These are phyloP conservation scores for Trichoderma koningiopsis DNA, from an alignment of 2,329 filamentous ascomycete genomes.

Conservation along the genomic window DNA sequence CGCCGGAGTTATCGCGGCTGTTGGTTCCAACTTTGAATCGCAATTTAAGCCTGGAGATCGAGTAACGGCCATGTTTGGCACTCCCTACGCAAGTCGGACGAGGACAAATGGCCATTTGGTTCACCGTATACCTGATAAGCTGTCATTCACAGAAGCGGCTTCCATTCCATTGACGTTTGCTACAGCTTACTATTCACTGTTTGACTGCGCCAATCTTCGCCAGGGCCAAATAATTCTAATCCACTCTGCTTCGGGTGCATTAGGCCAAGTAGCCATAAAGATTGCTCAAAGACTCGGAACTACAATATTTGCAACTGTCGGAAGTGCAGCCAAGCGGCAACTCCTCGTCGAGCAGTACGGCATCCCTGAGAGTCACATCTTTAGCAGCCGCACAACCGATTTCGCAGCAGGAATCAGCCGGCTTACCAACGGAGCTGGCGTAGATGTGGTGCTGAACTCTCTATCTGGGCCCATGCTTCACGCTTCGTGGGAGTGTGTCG, in stretches of 20 bases:
- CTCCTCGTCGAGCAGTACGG: background rate
- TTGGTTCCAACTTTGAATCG: conserved; percentile 35
- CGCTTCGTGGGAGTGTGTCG: conserved; percentile 37
- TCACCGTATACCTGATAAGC: background rate
- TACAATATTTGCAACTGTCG: background rate
- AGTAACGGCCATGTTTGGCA: conserved; percentile 4
- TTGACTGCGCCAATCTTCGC: conserved; percentile 29
- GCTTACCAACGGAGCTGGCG: conserved; percentile 30
- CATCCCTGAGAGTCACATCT: conserved; percentile 14
- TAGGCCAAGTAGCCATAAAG: conserved; percentile 41
- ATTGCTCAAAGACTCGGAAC: conserved; percentile 34
- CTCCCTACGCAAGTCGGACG: conserved; percentile 16
- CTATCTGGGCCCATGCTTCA: conserved; percentile 35
- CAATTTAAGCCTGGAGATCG: conserved; percentile 30
- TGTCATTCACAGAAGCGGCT: conserved; percentile 14
- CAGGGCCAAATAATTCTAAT: conserved; percentile 32
- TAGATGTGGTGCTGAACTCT: conserved; percentile 40
- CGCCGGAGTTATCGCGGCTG: conserved; percentile 37
- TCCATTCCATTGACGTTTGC: conserved; percentile 17
- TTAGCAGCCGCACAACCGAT: conserved; percentile 12
- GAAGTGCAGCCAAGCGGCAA: conserved; percentile 6
- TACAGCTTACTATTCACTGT: conserved; percentile 31
- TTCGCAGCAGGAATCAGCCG: background rate
- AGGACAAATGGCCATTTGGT: conserved; percentile 9
- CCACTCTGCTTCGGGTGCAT: conserved; percentile 33